phyloP scores from a whole-genome alignment of 1,284 basidiomycete species.

The Cutaneotrichosporon dermatis region DNA sequence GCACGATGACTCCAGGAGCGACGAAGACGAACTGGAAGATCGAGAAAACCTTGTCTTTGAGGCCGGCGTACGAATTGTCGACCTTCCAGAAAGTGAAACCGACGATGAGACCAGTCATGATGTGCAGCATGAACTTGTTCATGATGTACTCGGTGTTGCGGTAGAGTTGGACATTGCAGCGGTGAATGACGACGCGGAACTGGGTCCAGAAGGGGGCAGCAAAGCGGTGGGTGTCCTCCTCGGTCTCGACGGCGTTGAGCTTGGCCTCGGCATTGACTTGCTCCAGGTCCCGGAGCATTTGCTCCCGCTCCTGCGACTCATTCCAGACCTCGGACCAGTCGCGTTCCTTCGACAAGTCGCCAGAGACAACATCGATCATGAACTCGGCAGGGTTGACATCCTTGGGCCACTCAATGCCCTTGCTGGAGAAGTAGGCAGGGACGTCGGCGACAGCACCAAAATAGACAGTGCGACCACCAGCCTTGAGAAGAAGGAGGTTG shows the following conservation, averaged over 20 bases:
- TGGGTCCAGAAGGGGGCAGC: conserved; percentile 37
- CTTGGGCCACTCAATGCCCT: conserved; percentile 37
- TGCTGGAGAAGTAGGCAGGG: conserved; percentile 51
- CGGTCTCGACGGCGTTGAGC: neutral
- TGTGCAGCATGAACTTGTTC: conserved; percentile 40
- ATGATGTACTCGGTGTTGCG: conserved; percentile 44
- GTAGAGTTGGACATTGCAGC: conserved; percentile 38
- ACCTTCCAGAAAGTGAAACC: conserved; percentile 45
- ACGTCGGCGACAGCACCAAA: conserved; percentile 55
- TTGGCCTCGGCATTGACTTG: conserved; percentile 20
- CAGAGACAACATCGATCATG: conserved; percentile 48
- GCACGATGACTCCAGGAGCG: conserved; percentile 44
- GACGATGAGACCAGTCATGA: conserved; percentile 38
- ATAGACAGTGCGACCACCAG: conserved; percentile 55
- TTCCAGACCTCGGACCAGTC: conserved; percentile 74
- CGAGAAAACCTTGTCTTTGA: conserved; percentile 16
- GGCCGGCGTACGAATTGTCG: conserved; percentile 23
- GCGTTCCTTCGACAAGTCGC: conserved; percentile 26
- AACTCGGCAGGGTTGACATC: conserved; percentile 55
- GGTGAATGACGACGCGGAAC: conserved; percentile 34
- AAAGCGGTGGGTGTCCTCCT: conserved; percentile 35
- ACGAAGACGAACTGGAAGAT: conserved; percentile 47
- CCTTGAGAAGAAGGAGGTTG: conserved; percentile 57
- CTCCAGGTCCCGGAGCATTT: conserved; percentile 49
- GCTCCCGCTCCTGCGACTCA: conserved; percentile 48